phyloP scores from a whole-genome alignment of 768 basidiomycete genomes.

The Hortiboletus campestris region DNA sequence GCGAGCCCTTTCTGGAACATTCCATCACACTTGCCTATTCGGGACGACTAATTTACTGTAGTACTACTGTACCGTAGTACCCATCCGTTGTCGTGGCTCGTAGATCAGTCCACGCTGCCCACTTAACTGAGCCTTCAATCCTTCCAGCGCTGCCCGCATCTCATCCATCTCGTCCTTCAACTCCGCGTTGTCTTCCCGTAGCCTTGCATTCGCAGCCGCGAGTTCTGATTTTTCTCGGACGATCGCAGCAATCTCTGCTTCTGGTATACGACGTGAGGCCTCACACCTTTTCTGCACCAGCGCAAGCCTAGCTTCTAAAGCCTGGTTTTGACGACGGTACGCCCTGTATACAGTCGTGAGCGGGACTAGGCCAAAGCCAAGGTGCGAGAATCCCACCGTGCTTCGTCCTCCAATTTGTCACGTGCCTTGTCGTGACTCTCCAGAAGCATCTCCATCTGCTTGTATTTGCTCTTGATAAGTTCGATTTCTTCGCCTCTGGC shows the following conservation, averaged over 20 bases:
- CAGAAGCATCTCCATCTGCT: constrained; percentile 64
- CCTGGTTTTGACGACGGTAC: constrained; percentile 59
- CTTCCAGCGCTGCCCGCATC: constrained; percentile 67
- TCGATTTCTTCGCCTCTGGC: constrained; percentile 59
- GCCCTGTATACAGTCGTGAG: constrained; percentile 35
- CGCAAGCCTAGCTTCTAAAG: constrained; percentile 55
- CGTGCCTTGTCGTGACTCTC: constrained; percentile 57
- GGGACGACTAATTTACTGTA: constrained; percentile 1
- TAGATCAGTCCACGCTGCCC: constrained; percentile 45
- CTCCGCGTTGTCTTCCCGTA: constrained; percentile 59
- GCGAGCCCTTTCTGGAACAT: constrained; percentile 34
- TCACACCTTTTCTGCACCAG: constrained; percentile 44
- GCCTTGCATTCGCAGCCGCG: constrained; percentile 46
- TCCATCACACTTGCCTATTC: constrained; percentile 34
- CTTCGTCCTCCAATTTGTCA: constrained; percentile 52
- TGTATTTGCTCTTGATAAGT: constrained; percentile 53
- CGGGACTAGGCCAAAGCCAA: background rate
- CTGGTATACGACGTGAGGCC: constrained; percentile 34
- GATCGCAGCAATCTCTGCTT: constrained; percentile 44
- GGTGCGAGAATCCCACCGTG: constrained; percentile 44
- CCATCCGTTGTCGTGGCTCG: constrained; percentile 46
- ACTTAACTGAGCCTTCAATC: constrained; percentile 55
- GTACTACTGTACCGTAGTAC: constrained; percentile 2
- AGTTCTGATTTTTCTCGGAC: constrained; percentile 46
- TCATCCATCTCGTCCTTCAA: constrained; percentile 60